Conservation (phyloP, 2,329 filamentous ascomycete genomes). For the Plectosphaerella sp. region DNA sequence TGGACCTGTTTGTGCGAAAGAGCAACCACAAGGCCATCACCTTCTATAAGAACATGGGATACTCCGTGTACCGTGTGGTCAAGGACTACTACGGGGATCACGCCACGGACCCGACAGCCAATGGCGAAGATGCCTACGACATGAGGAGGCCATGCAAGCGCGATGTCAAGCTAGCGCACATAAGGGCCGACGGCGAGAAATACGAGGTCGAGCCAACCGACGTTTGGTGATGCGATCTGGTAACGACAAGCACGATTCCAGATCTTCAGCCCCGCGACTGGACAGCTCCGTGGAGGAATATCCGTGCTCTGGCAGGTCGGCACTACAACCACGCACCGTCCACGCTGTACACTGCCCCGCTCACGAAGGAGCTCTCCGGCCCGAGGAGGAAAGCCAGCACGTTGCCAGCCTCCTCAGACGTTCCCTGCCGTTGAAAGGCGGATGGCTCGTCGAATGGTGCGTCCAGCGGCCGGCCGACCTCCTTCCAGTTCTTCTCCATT, state of each 20-base stretch:
- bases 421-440: conserved; percentile 37
- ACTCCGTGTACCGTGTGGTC: conserved; percentile 84
- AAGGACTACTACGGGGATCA: conserved; percentile 92
- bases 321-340: conserved; percentile 36
- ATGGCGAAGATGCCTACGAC: conserved; percentile 85
- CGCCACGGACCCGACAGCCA: conserved; percentile 55
- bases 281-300: too few species aligned
- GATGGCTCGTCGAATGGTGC: conserved; percentile 37
- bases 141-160: conserved; percentile 90
- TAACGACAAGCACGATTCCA: neutral
- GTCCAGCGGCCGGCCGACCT: conserved; percentile 22
- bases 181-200: conserved; percentile 75
- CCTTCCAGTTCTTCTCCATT: conserved; percentile 38
- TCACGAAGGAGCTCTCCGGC: conserved; percentile 40
- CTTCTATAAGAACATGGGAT: conserved; percentile 88
- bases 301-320: neutral
- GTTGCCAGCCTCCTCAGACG: conserved; percentile 40
- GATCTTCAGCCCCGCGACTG: neutral
- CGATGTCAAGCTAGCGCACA: conserved; percentile 70
- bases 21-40: conserved; percentile 84
- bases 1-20: conserved; percentile 87
- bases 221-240: conserved; percentile 62
- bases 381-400: conserved; percentile 44
- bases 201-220: conserved; percentile 76
- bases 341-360: conserved; percentile 39